Conservation (phyloP, 2,329 filamentous ascomycete genomes). For the Xylaria sp. region DNA sequence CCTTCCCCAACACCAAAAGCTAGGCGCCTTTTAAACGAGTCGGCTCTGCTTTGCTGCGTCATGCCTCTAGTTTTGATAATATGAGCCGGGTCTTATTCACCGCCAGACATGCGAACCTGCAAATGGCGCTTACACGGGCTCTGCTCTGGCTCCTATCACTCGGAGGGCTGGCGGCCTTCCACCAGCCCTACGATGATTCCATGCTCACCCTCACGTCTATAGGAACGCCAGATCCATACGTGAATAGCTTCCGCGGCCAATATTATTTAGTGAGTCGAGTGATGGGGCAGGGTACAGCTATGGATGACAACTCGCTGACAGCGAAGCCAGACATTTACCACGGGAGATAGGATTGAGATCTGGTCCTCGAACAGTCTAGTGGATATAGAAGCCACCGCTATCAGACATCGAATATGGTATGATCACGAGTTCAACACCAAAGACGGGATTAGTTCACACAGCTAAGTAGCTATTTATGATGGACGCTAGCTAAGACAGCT, state of each 20-base stretch:
- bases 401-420: conserved; percentile 49
- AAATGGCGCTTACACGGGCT: conserved; percentile 39
- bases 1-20: conserved; percentile 9
- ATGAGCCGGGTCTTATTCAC: conserved; percentile 20
- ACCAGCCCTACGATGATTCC: conserved; percentile 47
- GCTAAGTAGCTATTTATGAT: not conserved
- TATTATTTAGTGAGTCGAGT: conserved; percentile 47
- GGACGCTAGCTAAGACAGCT: conserved; percentile 3
- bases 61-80: conserved; percentile 21
- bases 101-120: conserved; percentile 30
- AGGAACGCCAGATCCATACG: conserved; percentile 49
- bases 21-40: not conserved
- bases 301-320: conserved; percentile 22
- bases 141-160: conserved; percentile 41
- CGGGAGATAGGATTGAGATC: conserved; percentile 49
- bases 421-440: conserved; percentile 7
- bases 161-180: conserved; percentile 18
- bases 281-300: not conserved
- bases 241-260: conserved; percentile 42
- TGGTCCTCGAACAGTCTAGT: conserved; percentile 47
- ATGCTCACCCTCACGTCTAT: conserved; percentile 48
- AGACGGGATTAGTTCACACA: not conserved
- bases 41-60: conserved; percentile 8
- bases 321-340: conserved; percentile 48
- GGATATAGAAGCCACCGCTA: conserved; percentile 45